These are phyloP conservation scores for Ogataea parapolymorpha DNA, from an alignment of 805 yeast genomes.

Conservation along the genomic window DNA sequence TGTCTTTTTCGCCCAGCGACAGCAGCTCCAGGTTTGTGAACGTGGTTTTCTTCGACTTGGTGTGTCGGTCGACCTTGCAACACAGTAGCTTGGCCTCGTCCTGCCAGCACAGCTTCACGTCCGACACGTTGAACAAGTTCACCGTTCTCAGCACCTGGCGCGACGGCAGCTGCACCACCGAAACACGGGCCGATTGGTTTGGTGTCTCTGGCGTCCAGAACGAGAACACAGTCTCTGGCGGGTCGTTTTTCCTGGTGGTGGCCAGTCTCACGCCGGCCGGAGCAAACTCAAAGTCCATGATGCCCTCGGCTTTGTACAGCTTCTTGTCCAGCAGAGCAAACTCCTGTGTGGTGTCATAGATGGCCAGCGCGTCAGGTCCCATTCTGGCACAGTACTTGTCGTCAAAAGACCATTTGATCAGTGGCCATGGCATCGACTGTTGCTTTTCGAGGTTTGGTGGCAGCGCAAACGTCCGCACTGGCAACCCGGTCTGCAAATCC, in stretches of 20 bases:
- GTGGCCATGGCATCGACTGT: slow-evolving; percentile 87
- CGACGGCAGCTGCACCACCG: slow-evolving; percentile 82
- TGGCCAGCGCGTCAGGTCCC: slow-evolving; percentile 88
- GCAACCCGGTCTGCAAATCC: slow-evolving; percentile 81
- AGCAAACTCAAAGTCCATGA: slow-evolving; percentile 91
- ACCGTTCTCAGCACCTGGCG: slow-evolving; percentile 83
- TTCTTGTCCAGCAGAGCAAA: slow-evolving; percentile 86
- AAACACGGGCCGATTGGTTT: slow-evolving; percentile 93
- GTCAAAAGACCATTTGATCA: slow-evolving; percentile 92
- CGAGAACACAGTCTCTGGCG: slow-evolving; percentile 65
- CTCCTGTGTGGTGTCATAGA: slow-evolving; percentile 70
- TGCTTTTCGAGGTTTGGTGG: slow-evolving; percentile 67
- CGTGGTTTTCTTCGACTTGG: slow-evolving; percentile 88
- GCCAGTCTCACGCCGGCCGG: slow-evolving; percentile 79
- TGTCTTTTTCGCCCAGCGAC: slow-evolving; percentile 79
- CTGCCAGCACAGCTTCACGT: slow-evolving; percentile 93
- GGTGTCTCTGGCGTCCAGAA: slow-evolving; percentile 94
- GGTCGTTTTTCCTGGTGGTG: slow-evolving; percentile 46
- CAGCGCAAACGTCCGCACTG: slow-evolving; percentile 86
- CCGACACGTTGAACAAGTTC: slow-evolving; percentile 91
- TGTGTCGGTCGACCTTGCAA: slow-evolving; percentile 95
- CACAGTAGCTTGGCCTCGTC: slow-evolving; percentile 77
- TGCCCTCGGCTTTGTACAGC: slow-evolving; percentile 75
- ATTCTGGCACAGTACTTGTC: slow-evolving; percentile 93
- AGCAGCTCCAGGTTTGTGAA: slow-evolving; percentile 92